Evolutionary conservation across 1,284 basidiomycete species (phyloP).

Genomic region (Apiotrichum brassicae): DNA sequence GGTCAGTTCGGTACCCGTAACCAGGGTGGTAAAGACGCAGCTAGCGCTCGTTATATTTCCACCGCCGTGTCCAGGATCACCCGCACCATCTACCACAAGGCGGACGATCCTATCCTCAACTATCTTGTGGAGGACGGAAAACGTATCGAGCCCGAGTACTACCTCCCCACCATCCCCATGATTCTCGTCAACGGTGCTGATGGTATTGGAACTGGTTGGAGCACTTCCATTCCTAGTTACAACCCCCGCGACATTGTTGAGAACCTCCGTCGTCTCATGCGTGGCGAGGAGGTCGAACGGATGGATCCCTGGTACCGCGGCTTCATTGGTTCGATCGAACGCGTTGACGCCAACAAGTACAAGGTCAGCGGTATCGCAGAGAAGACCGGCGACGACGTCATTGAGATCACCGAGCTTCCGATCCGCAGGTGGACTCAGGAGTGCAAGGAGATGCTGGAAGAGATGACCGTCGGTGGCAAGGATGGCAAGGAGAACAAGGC

Average conservation of each 20-base stretch:
- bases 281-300: constrained; percentile 69
- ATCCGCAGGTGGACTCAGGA: constrained; percentile 91
- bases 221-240: constrained; percentile 86
- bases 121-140: constrained; percentile 83
- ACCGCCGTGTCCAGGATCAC: constrained; percentile 76
- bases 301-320: constrained; percentile 99
- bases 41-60: constrained; percentile 94
- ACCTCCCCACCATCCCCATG: constrained; percentile 83
- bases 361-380: constrained; percentile 69
- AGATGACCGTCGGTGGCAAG: constrained; percentile 49
- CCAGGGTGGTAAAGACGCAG: constrained; percentile 88
- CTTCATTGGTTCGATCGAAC: constrained; percentile 80
- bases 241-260: constrained; percentile 86
- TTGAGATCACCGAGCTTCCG: constrained; percentile 94
- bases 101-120: constrained; percentile 78
- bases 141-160: constrained; percentile 90
- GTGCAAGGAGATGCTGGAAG: constrained; percentile 87
- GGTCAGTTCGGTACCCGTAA: constrained; percentile 94
- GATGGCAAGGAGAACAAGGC: constrained; percentile 53
- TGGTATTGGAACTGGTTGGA: constrained; percentile 99
- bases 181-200: constrained; percentile 91
- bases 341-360: constrained; percentile 74
- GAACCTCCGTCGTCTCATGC: constrained; percentile 83
- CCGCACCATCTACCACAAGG: constrained; percentile 70
- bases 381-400: constrained; percentile 77